These are phyloP conservation scores for Camellia oleifera DNA, from an alignment of 179 eudicot genomes.

Conservation along the genomic window DNA sequence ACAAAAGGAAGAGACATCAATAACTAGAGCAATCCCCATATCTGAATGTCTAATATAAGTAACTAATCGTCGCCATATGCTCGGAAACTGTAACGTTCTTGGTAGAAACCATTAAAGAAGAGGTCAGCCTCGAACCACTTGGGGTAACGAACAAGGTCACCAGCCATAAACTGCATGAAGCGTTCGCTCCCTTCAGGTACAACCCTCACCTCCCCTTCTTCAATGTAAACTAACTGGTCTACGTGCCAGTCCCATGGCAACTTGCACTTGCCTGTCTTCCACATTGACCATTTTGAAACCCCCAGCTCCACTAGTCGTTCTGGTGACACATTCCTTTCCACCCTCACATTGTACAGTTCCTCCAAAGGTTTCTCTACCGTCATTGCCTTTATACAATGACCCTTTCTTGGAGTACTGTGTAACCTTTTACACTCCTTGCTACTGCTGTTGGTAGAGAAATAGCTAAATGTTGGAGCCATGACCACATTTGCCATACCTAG, in stretches of 20 bases:
- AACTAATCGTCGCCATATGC: conserved; percentile 87
- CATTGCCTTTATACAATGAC: conserved; percentile 43
- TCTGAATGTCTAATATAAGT: background rate
- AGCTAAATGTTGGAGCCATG: conserved; percentile 35
- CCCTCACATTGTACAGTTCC: conserved; percentile 74
- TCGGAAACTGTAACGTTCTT: conserved; percentile 82
- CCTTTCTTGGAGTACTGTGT: conserved; percentile 4
- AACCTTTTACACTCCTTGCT: conserved; percentile 16
- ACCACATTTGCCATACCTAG: conserved; percentile 44
- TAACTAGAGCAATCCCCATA: background rate
- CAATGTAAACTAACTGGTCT: conserved; percentile 88
- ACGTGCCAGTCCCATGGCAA: conserved; percentile 99
- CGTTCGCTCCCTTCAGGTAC: conserved; percentile 86
- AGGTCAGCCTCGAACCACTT: conserved; percentile 99
- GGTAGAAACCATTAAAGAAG: conserved; percentile 78
- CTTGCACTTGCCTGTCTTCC: conserved; percentile 93
- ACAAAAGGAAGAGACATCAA: background rate
- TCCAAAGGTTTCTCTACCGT: conserved; percentile 66
- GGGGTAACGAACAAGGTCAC: conserved; percentile 92
- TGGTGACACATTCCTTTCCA: conserved; percentile 62
- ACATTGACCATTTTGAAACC: conserved; percentile 71
- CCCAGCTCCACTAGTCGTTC: conserved; percentile 72
- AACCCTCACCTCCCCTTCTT: conserved; percentile 95
- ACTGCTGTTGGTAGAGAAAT: conserved; percentile 28
- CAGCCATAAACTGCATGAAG: conserved; percentile 78